Evolutionary conservation across 176 grass and related monocot genomes (phyloP).

Genomic region (Musa beccarii): DNA sequence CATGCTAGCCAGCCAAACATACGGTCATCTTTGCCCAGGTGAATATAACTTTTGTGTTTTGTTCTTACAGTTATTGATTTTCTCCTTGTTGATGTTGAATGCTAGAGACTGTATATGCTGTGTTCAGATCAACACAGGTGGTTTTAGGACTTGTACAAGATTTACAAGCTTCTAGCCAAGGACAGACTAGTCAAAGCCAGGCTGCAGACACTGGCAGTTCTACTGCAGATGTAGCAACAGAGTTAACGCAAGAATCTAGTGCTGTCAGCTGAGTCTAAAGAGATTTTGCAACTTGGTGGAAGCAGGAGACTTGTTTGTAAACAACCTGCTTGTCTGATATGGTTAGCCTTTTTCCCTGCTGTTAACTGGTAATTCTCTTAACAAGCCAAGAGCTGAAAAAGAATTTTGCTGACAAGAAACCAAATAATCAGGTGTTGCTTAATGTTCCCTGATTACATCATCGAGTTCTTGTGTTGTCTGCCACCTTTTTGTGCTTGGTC

Average conservation of each 20-base stretch:
- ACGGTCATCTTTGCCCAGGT: slow-evolving; percentile 72
- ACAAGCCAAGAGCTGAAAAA: background rate
- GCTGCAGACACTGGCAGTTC: slow-evolving; percentile 68
- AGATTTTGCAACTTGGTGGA: background rate
- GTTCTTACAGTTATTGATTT: background rate
- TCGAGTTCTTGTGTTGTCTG: background rate
- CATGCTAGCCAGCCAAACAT: slow-evolving; percentile 79
- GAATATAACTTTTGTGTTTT: background rate
- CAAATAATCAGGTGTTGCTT: background rate
- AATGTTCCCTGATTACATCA: background rate
- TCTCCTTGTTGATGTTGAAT: background rate
- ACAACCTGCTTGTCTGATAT: background rate
- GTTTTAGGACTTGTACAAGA: slow-evolving; percentile 84
- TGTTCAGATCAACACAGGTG: slow-evolving; percentile 57
- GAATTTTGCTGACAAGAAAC: background rate
- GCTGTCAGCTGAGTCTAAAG: slow-evolving; percentile 20
- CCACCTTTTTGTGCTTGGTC: background rate
- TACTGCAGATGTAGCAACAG: slow-evolving; percentile 46
- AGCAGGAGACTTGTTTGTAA: background rate
- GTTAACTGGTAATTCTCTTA: background rate
- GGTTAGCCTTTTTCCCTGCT: background rate
- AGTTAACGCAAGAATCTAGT: slow-evolving; percentile 61
- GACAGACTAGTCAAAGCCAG: slow-evolving; percentile 60
- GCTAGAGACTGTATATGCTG: slow-evolving; percentile 15
- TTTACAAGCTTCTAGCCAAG: slow-evolving; percentile 30